Evolutionary conservation across 106 monocot species (phyloP).

Genomic region (Ottelia alismoides): DNA sequence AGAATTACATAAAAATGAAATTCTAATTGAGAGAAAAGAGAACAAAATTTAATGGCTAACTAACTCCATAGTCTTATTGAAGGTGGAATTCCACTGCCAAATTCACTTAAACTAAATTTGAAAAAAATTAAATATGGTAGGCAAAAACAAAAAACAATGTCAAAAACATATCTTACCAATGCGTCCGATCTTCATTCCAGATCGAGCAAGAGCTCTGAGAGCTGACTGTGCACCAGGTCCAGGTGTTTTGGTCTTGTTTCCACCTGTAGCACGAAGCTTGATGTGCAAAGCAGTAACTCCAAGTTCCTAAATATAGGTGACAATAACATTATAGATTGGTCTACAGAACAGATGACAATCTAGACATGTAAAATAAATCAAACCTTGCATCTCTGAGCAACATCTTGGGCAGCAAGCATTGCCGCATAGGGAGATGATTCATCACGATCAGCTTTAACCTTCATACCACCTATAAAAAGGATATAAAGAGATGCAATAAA

Average conservation of each 20-base stretch:
- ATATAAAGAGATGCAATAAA: no score
- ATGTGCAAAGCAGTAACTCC: conserved; percentile 18
- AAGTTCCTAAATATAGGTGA: conserved; percentile 7
- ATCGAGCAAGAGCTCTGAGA: no score
- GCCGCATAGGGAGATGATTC: conserved; percentile 5
- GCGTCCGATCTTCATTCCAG: conserved; percentile 21
- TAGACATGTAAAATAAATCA: background rate
- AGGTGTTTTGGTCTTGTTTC: conserved; percentile 19
- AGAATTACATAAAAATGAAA: background rate
- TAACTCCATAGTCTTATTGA: no score
- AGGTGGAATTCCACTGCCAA: no score
- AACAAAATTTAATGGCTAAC: background rate
- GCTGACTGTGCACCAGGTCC: conserved; percentile 20
- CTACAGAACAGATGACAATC: no score
- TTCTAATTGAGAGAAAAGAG: no score
- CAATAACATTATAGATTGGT: no score
- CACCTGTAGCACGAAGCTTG: conserved; percentile 18
- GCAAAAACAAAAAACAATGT: no score
- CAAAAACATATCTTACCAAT: no score
- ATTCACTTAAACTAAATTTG: background rate
- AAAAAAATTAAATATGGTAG: no score
- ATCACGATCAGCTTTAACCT: conserved; percentile 2
- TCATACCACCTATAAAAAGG: conserved; percentile 8
- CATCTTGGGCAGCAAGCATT: conserved; percentile 2
- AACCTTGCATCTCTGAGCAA: conserved; percentile 5